Evolutionary conservation across 2,329 filamentous ascomycete species (phyloP), one percentile per base, ranked within the genome.

Genomic region (Dactylonectria macrodidyma): DNA sequence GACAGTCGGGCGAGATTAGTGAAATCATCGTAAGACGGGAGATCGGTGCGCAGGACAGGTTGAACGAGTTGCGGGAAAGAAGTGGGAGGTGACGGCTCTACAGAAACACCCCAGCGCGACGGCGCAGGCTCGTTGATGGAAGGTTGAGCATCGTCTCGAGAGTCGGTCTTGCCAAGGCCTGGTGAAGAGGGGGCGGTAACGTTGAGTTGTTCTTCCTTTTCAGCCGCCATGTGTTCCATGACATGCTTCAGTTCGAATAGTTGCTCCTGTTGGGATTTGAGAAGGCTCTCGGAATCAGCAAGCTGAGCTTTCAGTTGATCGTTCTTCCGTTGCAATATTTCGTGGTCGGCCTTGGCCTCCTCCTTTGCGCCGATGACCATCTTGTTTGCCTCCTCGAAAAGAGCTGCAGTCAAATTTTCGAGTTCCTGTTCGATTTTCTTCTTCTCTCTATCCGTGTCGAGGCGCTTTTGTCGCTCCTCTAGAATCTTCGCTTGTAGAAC

Each of bases 361-460:
- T 95, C 94, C 77, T 97, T 94, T 44, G 95, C 95, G 16, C 76
- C 79, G 47, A 95, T 93, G 59, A 99, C 96, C 95, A 99, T 98
- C 86, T 93, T 95, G 83, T 99, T 98, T 57, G 96, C 96, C 84
- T 99, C 95, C 78, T 98, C 95, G 71, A 99, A 99, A n/a, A 99
- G 87, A 33, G 94, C 95, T 1, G 94, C 91, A 0, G 96, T 98
- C 71, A 99, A 82, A 59, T 90, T 93, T 82, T 98, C 96, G 52
- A 99, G 84, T 81, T 99, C 96, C 73, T 93, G 91, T 80, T 99
- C 96, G 34, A 98, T 97, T 70, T 91, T 91, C 80, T 92, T 93
- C 85, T 96, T 97, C 63, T 94, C 93, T 79, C 89, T 91, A 77
- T 95, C 92, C 11, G 88, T 88, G 52, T 90, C 88, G 8, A 85